Conservation (phyloP, 495 filamentous ascomycete species). For the Penicillium salamii region DNA sequence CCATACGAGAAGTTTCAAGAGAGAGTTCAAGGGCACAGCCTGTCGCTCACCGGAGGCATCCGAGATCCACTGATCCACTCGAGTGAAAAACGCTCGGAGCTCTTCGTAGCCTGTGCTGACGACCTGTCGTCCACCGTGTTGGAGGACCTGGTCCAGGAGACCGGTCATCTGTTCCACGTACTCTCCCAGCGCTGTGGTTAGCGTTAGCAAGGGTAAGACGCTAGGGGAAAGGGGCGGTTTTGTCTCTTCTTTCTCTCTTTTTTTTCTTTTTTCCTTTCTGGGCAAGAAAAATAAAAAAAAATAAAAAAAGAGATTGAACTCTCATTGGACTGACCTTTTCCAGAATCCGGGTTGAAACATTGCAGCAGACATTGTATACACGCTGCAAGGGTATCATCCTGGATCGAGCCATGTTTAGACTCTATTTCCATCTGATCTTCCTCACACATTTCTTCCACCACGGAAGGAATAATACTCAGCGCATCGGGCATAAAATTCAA, state of each 20-base stretch:
- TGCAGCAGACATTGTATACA: conserved; percentile 45
- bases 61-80: conserved; percentile 29
- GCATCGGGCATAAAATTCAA: conserved; percentile 67
- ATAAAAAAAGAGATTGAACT: conserved; percentile 7
- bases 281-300: too few species aligned
- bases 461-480: conserved; percentile 55
- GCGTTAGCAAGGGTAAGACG: conserved; percentile 27
- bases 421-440: conserved; percentile 71
- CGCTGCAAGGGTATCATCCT: conserved; percentile 45
- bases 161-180: conserved; percentile 32
- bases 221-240: conserved; percentile 13
- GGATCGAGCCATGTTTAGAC: conserved; percentile 34
- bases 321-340: conserved; percentile 29
- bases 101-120: conserved; percentile 44
- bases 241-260: background rate
- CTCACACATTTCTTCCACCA: conserved; percentile 52
- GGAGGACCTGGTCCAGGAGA: conserved; percentile 31
- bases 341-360: conserved; percentile 37
- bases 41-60: conserved; percentile 20
- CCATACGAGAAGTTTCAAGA: conserved; percentile 29
- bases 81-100: conserved; percentile 38
- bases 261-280: background rate
- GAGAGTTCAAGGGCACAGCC: conserved; percentile 25
- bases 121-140: conserved; percentile 38
- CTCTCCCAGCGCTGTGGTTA: conserved; percentile 29